A percentile compares a stretch with the other conserved stretches of the same genome.
phyloP scores from a whole-genome alignment of 2,329 filamentous ascomycete genomes.

The Neurospora sp. region DNA sequence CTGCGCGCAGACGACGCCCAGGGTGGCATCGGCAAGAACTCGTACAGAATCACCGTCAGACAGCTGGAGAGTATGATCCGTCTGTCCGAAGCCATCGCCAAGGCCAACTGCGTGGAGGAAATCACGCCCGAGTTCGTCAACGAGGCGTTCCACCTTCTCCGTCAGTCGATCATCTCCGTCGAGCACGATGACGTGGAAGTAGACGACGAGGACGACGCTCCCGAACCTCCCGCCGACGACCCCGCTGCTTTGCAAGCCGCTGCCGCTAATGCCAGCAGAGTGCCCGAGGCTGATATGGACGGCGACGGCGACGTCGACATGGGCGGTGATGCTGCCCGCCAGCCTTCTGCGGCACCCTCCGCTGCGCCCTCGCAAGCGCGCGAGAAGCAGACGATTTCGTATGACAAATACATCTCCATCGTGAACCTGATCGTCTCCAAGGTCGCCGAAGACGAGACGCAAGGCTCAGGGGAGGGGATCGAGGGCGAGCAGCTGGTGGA shows the following conservation, averaged over 20 bases:
- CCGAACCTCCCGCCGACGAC: slow-evolving; percentile 33
- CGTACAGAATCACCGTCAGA: slow-evolving; percentile 93
- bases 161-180: slow-evolving; percentile 93
- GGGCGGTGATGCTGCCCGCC: slow-evolving; percentile 26
- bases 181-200: slow-evolving; percentile 97
- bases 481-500: slow-evolving; percentile 71
- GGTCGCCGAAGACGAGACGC: slow-evolving; percentile 72
- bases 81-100: slow-evolving; percentile 93
- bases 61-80: slow-evolving; percentile 95
- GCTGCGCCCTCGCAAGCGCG: background rate
- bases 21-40: slow-evolving; percentile 87
- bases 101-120: slow-evolving; percentile 91
- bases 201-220: slow-evolving; percentile 63
- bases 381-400: slow-evolving; percentile 79
- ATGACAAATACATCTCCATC: slow-evolving; percentile 89
- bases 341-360: slow-evolving; percentile 6
- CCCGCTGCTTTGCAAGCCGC: slow-evolving; percentile 36
- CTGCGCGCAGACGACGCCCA: slow-evolving; percentile 87
- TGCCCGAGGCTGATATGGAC: slow-evolving; percentile 32
- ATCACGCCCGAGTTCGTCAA: slow-evolving; percentile 76
- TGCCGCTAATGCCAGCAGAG: slow-evolving; percentile 36
- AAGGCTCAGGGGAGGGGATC: slow-evolving; percentile 67
- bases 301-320: slow-evolving; percentile 37
- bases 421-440: slow-evolving; percentile 76
- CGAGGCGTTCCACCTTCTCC: slow-evolving; percentile 83